Evolutionary conservation across 805 yeast species (phyloP).

Genomic region (Barnettozyma sucrosica): DNA sequence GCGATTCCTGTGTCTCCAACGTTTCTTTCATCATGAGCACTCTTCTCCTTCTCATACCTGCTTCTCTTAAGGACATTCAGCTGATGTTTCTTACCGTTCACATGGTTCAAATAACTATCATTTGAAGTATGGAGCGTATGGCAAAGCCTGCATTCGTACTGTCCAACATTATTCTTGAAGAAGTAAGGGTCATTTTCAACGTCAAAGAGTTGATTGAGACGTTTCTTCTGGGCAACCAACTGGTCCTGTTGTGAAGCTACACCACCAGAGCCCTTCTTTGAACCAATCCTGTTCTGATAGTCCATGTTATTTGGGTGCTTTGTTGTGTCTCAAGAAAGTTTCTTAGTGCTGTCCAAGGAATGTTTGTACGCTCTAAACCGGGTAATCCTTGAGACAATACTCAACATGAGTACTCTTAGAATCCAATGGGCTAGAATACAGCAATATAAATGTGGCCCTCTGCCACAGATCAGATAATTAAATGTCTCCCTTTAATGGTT

Average conservation of each 20-base stretch:
- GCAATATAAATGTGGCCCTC: no score
- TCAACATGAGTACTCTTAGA: no score
- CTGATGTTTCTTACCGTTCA: conserved; percentile 81
- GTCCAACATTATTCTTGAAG: conserved; percentile 75
- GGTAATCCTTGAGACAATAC: background rate
- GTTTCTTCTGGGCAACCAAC: conserved; percentile 46
- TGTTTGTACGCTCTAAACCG: background rate
- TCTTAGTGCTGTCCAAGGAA: background rate
- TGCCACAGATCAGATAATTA: no score
- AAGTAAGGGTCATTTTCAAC: conserved; percentile 75
- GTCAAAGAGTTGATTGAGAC: conserved; percentile 57
- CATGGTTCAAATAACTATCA: conserved; percentile 75
- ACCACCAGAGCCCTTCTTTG: conserved; percentile 87
- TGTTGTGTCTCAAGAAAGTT: background rate
- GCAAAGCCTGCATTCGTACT: conserved; percentile 80
- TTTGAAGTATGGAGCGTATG: conserved; percentile 76
- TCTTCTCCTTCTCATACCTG: conserved; percentile 24
- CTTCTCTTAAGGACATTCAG: conserved; percentile 61
- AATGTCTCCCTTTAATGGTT: background rate
- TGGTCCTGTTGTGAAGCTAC: conserved; percentile 69
- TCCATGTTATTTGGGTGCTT: conserved; percentile 46
- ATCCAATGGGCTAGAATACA: no score
- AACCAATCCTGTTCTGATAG: conserved; percentile 82
- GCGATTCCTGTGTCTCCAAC: background rate
- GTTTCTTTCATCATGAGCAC: background rate